Evolutionary conservation across 1,284 basidiomycete genomes (phyloP).

Genomic region (Thelephora terrestris): DNA sequence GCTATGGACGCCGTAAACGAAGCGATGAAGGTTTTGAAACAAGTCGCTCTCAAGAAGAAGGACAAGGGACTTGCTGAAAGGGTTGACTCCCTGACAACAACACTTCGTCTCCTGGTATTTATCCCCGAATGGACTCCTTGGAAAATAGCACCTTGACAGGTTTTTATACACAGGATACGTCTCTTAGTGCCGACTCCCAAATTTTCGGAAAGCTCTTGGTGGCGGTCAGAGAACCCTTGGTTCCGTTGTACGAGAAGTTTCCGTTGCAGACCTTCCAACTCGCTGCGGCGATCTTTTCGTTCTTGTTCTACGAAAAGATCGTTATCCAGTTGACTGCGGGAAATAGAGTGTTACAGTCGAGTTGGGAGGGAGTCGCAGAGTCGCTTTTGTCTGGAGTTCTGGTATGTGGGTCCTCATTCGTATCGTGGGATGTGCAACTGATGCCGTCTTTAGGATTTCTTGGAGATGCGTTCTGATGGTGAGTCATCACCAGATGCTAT

Average conservation of each 20-base stretch:
- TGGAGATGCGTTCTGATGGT: not conserved
- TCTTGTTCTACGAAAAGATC: slow-evolving; percentile 20
- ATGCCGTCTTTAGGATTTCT: too few species aligned
- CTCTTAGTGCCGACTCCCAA: not conserved
- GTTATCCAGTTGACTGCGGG: slow-evolving; percentile 13
- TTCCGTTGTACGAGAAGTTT: slow-evolving; percentile 17
- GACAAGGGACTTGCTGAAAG: not conserved
- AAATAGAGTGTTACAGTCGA: slow-evolving; percentile 6
- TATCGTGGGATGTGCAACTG: not conserved
- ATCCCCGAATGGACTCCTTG: not conserved
- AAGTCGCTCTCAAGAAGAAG: not conserved
- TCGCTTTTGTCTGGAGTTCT: slow-evolving; percentile 23
- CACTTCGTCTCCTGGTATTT: not conserved
- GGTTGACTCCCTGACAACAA: not conserved
- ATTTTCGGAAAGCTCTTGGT: slow-evolving; percentile 11
- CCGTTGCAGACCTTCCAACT: slow-evolving; percentile 18
- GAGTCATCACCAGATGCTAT: not conserved
- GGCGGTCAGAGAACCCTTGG: slow-evolving; percentile 19
- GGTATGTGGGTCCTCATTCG: slow-evolving; percentile 13
- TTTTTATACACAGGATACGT: not conserved
- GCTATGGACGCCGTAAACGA: too few species aligned
- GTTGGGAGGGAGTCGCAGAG: slow-evolving; percentile 21
- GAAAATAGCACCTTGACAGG: not conserved
- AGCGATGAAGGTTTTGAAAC: too few species aligned
- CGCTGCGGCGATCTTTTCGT: slow-evolving; percentile 17